These are phyloP conservation scores for Gonapodya sp. DNA, from an alignment of 192 early-diverging fungal species.

Conservation along the genomic window DNA sequence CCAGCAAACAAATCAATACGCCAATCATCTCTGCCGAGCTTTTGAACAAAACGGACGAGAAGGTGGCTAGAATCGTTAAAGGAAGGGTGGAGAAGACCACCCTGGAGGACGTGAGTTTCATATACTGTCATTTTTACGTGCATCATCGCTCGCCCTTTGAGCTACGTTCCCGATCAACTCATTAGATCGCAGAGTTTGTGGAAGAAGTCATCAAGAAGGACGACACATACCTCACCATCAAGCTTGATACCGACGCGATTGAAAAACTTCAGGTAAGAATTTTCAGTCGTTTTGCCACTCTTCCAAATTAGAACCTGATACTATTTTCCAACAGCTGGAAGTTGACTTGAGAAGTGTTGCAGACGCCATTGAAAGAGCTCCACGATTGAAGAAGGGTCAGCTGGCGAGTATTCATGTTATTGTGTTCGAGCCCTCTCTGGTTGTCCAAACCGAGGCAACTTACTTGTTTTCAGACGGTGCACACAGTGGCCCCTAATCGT, in stretches of 20 bases:
- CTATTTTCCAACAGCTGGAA: slow-evolving; percentile 57
- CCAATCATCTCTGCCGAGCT: slow-evolving; percentile 81
- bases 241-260: slow-evolving; percentile 77
- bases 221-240: slow-evolving; percentile 68
- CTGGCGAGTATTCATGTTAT: slow-evolving; percentile 15
- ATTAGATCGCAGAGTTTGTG: slow-evolving; percentile 81
- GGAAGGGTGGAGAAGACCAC: slow-evolving; percentile 87
- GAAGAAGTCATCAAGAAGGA: slow-evolving; percentile 74
- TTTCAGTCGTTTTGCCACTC: neutral
- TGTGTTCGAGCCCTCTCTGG: neutral
- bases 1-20: slow-evolving; percentile 87
- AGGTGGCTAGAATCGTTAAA: slow-evolving; percentile 90
- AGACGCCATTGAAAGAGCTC: slow-evolving; percentile 62
- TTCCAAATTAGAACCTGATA: neutral
- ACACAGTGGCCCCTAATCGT: slow-evolving; percentile 44
- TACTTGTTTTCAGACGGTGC: slow-evolving; percentile 43
- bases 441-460: neutral
- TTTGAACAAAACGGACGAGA: slow-evolving; percentile 37
- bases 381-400: slow-evolving; percentile 80
- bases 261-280: slow-evolving; percentile 58
- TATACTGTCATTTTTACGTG: neutral
- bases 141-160: slow-evolving; percentile 8
- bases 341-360: slow-evolving; percentile 66
- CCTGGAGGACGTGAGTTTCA: slow-evolving; percentile 54
- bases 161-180: slow-evolving; percentile 14